Percentiles rank a stretch among this genome's conserved stretches.
phyloP scores from a whole-genome alignment of 371 early-diverging fungal genomes.

The Ordospora colligata region DNA sequence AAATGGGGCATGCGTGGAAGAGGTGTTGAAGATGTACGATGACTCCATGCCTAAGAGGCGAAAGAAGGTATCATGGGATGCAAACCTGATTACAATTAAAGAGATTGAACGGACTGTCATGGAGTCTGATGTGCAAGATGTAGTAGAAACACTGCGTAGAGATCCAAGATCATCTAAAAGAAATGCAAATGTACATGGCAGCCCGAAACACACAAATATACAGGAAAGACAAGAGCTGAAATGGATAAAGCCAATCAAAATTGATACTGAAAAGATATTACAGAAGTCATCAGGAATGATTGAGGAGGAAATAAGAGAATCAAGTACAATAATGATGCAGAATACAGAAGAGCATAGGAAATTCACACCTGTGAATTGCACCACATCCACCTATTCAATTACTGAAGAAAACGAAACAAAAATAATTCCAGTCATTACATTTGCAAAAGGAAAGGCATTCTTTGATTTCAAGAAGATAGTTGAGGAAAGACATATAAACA shows the following conservation, averaged over 20 bases:
- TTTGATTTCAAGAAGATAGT: conserved; percentile 5
- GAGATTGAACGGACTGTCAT: conserved; percentile 12
- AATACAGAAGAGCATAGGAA: conserved; percentile 5
- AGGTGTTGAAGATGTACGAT: background rate
- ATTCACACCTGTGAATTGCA: background rate
- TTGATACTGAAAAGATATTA: background rate
- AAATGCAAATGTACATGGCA: no score
- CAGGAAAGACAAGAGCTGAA: background rate
- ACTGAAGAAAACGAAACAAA: background rate
- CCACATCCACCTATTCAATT: no score
- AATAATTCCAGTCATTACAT: background rate
- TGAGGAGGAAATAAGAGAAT: background rate
- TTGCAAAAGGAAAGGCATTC: background rate
- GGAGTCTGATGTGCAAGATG: background rate
- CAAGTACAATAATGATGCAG: background rate
- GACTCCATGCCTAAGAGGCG: background rate
- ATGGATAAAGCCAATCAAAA: background rate
- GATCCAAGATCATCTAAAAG: no score
- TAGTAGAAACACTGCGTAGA: no score
- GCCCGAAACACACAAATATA: background rate
- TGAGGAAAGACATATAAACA: background rate
- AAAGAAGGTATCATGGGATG: conserved; percentile 4
- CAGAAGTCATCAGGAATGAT: background rate
- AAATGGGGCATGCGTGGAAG: background rate
- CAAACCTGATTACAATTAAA: background rate